phyloP scores from a whole-genome alignment of 805 yeast genomes.

The Sugiyamaella chiloensis region DNA sequence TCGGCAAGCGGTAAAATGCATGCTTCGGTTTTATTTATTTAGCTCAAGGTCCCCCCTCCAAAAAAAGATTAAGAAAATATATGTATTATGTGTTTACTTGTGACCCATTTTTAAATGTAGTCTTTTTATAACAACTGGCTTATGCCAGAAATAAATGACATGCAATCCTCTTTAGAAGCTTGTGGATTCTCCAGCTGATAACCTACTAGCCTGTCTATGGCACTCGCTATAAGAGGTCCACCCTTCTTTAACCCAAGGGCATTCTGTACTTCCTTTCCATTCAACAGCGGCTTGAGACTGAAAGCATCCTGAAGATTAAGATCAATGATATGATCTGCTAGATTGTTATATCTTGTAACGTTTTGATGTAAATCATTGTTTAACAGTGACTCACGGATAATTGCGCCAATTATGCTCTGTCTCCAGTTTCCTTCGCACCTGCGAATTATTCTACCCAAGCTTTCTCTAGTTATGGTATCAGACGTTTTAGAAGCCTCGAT shows the following conservation, averaged over 20 bases:
- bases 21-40: neutral
- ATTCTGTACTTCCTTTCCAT: constrained; percentile 58
- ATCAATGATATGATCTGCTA: constrained; percentile 32
- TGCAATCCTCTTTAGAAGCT: constrained; percentile 51
- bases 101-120: too few species aligned
- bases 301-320: constrained; percentile 44
- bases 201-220: constrained; percentile 52
- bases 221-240: constrained; percentile 79
- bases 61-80: too few species aligned
- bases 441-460: constrained; percentile 58
- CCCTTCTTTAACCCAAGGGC: constrained; percentile 53
- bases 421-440: constrained; percentile 52
- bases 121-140: neutral
- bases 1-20: constrained; percentile 17
- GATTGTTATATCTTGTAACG: constrained; percentile 16
- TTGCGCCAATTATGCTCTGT: constrained; percentile 39
- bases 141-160: constrained; percentile 34
- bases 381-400: constrained; percentile 25
- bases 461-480: constrained; percentile 38
- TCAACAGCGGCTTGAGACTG: constrained; percentile 60
- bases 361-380: constrained; percentile 27
- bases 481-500: constrained; percentile 8
- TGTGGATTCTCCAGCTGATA: constrained; percentile 81
- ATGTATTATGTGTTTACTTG: too few species aligned
- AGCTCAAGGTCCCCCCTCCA: neutral